Evolutionary conservation across 2,329 filamentous ascomycete genomes (phyloP).

Genomic region (Trichoderma asperellum): DNA sequence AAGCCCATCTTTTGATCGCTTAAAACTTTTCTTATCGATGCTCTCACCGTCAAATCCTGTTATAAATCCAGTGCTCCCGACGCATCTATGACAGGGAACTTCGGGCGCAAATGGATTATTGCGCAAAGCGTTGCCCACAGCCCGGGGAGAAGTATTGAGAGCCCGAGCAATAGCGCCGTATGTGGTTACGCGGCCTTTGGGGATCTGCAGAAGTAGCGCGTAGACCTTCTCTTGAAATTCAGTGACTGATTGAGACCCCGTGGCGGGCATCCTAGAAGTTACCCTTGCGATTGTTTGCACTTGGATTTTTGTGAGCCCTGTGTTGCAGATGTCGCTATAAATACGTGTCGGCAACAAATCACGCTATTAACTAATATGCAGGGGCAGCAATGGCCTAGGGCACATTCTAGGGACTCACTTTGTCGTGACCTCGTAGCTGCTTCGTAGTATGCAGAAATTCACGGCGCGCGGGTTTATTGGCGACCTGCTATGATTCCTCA

Average conservation of each 20-base stretch:
- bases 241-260: neutral
- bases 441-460: neutral
- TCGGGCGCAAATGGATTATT: slow-evolving; percentile 6
- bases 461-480: neutral
- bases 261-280: neutral
- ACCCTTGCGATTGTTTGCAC: neutral
- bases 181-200: slow-evolving; percentile 1
- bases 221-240: slow-evolving; percentile 13
- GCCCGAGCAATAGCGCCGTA: slow-evolving; percentile 8
- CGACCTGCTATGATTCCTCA: slow-evolving; percentile 3
- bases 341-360: neutral
- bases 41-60: slow-evolving; percentile 11
- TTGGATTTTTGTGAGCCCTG: neutral
- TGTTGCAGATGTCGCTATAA: neutral
- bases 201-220: neutral
- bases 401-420: neutral
- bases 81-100: slow-evolving; percentile 9
- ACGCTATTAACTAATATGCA: neutral
- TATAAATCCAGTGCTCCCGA: slow-evolving; percentile 8
- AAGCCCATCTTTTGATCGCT: neutral
- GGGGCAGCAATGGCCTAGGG: neutral
- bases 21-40: neutral
- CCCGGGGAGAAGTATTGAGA: slow-evolving; percentile 6
- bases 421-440: neutral
- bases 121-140: slow-evolving; percentile 9